phyloP scores from a whole-genome alignment of 106 monocot species.

The Apostasia shenzhenica region DNA sequence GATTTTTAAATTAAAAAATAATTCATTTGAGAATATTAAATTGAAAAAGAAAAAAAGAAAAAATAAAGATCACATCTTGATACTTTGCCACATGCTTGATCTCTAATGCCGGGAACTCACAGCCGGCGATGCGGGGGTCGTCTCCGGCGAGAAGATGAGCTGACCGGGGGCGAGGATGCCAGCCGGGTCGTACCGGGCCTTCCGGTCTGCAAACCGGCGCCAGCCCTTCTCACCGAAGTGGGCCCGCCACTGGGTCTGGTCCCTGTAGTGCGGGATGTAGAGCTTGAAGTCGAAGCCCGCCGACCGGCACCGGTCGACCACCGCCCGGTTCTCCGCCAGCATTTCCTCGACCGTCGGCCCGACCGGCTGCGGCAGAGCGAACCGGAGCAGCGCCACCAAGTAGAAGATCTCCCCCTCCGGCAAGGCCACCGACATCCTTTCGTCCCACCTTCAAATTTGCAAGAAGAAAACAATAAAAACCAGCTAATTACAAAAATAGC shows the following conservation, averaged over 20 bases:
- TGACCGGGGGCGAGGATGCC: conserved; percentile 80
- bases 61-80: no score
- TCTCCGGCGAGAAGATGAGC: conserved; percentile 40
- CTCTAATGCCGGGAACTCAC: not conserved
- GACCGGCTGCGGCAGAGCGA: conserved; percentile 40
- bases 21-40: no score
- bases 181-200: conserved; percentile 62
- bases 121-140: not conserved
- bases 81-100: no score
- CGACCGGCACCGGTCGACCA: conserved; percentile 41
- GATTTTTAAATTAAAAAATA: no score
- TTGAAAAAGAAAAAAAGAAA: no score
- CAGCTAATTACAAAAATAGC: not conserved
- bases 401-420: conserved; percentile 81
- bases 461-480: not conserved
- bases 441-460: conserved; percentile 59
- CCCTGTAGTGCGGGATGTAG: conserved; percentile 73
- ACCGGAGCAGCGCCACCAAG: conserved; percentile 87
- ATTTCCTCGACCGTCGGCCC: conserved; percentile 52
- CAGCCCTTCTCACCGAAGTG: conserved; percentile 68
- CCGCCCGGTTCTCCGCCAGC: conserved; percentile 61
- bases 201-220: conserved; percentile 56
- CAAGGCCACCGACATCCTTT: conserved; percentile 60
- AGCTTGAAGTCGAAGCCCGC: conserved; percentile 86
- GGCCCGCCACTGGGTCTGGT: conserved; percentile 43